A percentile compares a stretch with the other conserved stretches of the same genome.
Evolutionary conservation across 2,329 filamentous ascomycete species (phyloP).

Genomic region (Nigrospora osmanthi): DNA sequence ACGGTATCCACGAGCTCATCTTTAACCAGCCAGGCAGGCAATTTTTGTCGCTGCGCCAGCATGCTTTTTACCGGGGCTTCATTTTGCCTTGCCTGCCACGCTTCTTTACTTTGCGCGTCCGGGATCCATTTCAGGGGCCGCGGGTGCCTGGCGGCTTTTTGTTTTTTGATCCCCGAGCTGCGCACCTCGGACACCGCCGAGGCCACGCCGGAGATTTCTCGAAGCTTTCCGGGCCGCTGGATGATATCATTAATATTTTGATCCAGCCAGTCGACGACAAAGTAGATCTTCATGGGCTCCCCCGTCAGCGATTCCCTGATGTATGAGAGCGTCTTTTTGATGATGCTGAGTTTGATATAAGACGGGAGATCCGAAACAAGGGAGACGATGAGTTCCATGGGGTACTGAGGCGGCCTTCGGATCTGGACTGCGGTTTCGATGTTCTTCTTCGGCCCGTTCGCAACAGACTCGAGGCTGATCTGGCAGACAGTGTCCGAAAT

Average conservation of each 20-base stretch:
- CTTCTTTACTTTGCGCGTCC: constrained; percentile 50
- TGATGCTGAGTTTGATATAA: constrained; percentile 85
- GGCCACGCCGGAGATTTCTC: constrained; percentile 75
- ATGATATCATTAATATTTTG: constrained; percentile 76
- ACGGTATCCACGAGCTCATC: constrained; percentile 73
- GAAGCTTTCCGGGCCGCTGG: constrained; percentile 72
- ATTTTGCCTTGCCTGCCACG: constrained; percentile 64
- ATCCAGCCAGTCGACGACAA: constrained; percentile 86
- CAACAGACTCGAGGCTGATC: constrained; percentile 55
- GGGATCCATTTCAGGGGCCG: constrained; percentile 57
- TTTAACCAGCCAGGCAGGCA: constrained; percentile 84
- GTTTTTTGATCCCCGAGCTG: constrained; percentile 17
- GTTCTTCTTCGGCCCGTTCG: constrained; percentile 38
- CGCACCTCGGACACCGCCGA: constrained; percentile 55
- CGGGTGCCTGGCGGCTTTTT: constrained; percentile 36
- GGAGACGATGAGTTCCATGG: constrained; percentile 59
- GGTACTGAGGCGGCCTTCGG: constrained; percentile 68
- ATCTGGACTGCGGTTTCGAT: constrained; percentile 56
- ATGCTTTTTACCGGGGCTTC: constrained; percentile 64
- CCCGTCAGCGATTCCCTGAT: constrained; percentile 65
- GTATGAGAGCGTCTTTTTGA: constrained; percentile 67
- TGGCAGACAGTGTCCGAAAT: constrained; percentile 58
- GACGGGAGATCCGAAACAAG: constrained; percentile 70
- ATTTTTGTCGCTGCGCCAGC: constrained; percentile 59
- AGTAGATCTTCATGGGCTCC: constrained; percentile 84